Evolutionary conservation across 2,329 filamentous ascomycete species (phyloP).

Genomic region (Fusarium oligoseptatum): DNA sequence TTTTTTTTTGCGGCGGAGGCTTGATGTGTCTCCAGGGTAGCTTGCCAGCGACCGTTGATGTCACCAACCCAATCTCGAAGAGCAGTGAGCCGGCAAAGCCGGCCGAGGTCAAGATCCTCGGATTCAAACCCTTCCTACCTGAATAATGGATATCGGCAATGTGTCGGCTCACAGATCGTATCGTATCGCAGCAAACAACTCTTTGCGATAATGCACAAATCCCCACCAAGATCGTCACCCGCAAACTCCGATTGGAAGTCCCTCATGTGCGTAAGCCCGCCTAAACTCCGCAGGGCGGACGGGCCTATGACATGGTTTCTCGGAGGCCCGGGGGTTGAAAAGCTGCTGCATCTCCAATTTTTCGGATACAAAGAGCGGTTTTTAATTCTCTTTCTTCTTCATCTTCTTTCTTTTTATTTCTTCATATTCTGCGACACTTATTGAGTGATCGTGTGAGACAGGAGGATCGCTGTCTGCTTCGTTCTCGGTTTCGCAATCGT

Average conservation of each 20-base stretch:
- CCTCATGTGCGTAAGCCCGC: slow-evolving; percentile 24
- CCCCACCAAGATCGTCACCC: slow-evolving; percentile 21
- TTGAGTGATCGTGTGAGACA: background rate
- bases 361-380: slow-evolving; percentile 19
- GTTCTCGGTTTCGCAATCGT: slow-evolving; percentile 14
- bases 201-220: background rate
- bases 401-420: background rate
- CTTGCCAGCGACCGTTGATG: background rate
- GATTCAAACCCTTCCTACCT: background rate
- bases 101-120: background rate
- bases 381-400: background rate
- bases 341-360: slow-evolving; percentile 12
- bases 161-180: background rate
- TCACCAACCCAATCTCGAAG: background rate
- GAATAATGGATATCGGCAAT: background rate
- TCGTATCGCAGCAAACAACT: background rate
- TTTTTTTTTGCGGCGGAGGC: background rate
- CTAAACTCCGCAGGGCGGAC: slow-evolving; percentile 32
- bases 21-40: background rate
- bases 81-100: background rate
- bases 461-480: background rate
- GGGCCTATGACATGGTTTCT: slow-evolving; percentile 25
- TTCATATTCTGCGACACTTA: background rate
- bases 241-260: slow-evolving; percentile 29
- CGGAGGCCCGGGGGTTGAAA: slow-evolving; percentile 27